phyloP scores from a whole-genome alignment of 2,329 filamentous ascomycete species.

The Aspergillus hiratsukae region DNA sequence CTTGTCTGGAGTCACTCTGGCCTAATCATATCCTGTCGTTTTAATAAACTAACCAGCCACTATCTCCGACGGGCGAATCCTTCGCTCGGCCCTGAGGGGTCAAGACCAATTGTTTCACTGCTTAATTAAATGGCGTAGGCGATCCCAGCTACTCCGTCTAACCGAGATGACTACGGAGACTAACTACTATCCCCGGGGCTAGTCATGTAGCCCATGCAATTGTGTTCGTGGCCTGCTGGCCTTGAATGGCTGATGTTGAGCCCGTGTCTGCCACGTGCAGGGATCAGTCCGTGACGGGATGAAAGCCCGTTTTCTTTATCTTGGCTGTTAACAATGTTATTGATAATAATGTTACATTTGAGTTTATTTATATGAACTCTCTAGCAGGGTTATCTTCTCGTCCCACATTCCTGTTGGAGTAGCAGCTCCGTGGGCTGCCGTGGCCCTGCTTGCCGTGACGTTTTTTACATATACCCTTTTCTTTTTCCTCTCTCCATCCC shows the following conservation, averaged over 20 bases:
- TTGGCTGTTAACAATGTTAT: not conserved
- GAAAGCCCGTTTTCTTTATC: not conserved
- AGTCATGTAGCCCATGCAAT: not conserved
- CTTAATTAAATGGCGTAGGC: not conserved
- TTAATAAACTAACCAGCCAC: not conserved
- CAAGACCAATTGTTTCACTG: not conserved
- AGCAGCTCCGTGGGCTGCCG: not conserved
- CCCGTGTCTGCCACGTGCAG: not conserved
- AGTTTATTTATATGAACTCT: not conserved
- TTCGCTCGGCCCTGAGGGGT: no score
- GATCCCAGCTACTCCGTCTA: not conserved
- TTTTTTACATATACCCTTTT: not conserved
- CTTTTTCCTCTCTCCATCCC: not conserved
- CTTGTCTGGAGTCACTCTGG: no score
- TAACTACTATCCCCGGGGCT: not conserved
- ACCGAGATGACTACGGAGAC: no score
- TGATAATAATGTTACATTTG: not conserved
- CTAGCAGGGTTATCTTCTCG: not conserved
- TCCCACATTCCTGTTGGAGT: not conserved
- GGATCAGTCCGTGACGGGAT: not conserved
- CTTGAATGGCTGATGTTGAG: not conserved
- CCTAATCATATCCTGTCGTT: not conserved
- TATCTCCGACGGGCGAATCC: not conserved
- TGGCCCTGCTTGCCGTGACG: not conserved
- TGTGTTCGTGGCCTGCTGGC: no score